Base-by-base conservation (phyloP, 139 green algal genomes). In the Coccomyxa sp. region DNA sequence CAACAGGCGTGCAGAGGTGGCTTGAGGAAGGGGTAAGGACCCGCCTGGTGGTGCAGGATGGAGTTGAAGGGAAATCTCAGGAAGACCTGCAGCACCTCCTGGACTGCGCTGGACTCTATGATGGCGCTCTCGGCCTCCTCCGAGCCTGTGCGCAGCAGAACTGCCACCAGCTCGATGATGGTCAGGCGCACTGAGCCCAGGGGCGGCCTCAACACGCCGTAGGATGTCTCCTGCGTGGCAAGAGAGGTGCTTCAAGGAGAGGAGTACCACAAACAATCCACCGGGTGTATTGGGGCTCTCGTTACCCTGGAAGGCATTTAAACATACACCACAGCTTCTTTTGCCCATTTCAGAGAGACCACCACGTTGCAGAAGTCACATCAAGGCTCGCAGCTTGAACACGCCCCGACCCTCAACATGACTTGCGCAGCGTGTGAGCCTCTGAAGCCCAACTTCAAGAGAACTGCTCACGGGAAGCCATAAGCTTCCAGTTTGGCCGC, bases 1-100 rank as follows among this genome's bases (percentile, higher is more conserved):
- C 2, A 29, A 44, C 34, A 44, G 70, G 22, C 27, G 35, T 74
- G 33, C 9, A 22, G 35, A 74, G 1, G 35, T 3, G 22, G 33
- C 22, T 34, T 31, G 16, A 74, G 33, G 70, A 34, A 39, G n/a
- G 24, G 31, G n/a, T 16, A 3, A 27, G 6, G 34, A 74, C 10
- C 4, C 81, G 95, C 90, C 38, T 89, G 86, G 76, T 92, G 89
- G 80, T 98, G 94, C 79, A 98, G 83, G 50, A 93, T 83, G 83
- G 95, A 96, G 86, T 98, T 97, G 91, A 98, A 97, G 37, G 94
- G 94, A 81, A 92, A 95, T 18, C 71, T 68, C 64, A 86, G 73
- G 44, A 98, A 93, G 31, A 98, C 88, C 41, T 90, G 73, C 77
- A 97, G 82, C 81, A 86, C 90, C 7, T 80, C 39, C 8, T 81